These are phyloP conservation scores for Diphasiastrum complanatum DNA, from an alignment of 83 land plant genomes.

Conservation along the genomic window DNA sequence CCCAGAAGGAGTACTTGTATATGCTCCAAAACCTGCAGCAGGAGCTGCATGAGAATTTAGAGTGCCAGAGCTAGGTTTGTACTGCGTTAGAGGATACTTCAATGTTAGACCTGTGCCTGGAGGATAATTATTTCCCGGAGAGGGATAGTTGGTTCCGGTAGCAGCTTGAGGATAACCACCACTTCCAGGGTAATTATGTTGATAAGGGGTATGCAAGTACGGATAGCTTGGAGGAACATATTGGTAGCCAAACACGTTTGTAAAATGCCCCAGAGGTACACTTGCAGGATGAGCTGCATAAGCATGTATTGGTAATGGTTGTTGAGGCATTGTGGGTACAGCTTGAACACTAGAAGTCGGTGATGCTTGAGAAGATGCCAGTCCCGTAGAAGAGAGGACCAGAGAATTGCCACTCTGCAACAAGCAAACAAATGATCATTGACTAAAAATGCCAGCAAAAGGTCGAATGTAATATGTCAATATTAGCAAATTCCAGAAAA, in stretches of 20 bases:
- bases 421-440: not conserved
- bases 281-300: constrained; percentile 14
- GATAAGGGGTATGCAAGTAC: constrained; percentile 14
- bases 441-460: not conserved
- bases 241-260: constrained; percentile 12
- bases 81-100: constrained; percentile 11
- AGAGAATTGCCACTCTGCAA: not conserved
- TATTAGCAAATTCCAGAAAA: not conserved
- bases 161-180: constrained; percentile 10
- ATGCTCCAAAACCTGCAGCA: constrained; percentile 11
- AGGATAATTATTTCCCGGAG: constrained; percentile 5
- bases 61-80: not conserved
- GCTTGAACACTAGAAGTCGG: not conserved
- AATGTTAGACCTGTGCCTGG: not conserved
- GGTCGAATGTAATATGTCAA: not conserved
- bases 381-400: not conserved
- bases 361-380: constrained; percentile 6
- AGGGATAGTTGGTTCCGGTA: constrained; percentile 3
- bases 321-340: not conserved
- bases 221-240: constrained; percentile 12
- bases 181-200: constrained; percentile 1
- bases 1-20: constrained; percentile 4
- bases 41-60: not conserved
- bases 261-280: not conserved
- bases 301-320: constrained; percentile 9